Percentiles rank a stretch among this genome's conserved stretches.
phyloP scores from a whole-genome alignment of 768 basidiomycete genomes.

The Udeniomyces megalosporus region DNA sequence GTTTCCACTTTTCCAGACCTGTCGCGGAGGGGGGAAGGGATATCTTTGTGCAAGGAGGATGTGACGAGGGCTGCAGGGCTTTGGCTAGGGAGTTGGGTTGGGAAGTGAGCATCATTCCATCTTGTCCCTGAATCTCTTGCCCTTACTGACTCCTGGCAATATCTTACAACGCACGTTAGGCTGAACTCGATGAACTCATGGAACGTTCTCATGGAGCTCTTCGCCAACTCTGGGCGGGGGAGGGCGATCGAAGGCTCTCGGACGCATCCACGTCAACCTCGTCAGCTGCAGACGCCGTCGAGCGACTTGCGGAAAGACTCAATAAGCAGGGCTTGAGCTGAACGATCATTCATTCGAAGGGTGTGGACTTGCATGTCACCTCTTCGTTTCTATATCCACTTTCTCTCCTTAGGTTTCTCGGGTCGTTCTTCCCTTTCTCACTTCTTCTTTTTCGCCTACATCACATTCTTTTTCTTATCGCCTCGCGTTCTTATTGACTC shows the following conservation, averaged over 20 bases:
- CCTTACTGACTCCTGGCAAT: neutral
- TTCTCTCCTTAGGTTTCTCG: neutral
- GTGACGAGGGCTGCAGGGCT: neutral
- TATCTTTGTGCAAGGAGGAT: slow-evolving; percentile 16
- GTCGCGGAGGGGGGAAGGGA: slow-evolving; percentile 27
- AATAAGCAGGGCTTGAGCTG: neutral
- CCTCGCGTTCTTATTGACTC: too few species aligned
- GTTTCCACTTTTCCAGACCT: slow-evolving; percentile 40
- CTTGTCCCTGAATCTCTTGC: neutral
- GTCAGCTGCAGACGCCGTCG: too few species aligned
- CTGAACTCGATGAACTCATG: neutral
- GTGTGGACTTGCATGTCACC: too few species aligned
- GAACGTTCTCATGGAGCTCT: neutral
- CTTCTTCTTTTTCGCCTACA: too few species aligned
- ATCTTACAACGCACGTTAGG: neutral
- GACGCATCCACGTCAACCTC: too few species aligned
- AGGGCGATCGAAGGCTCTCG: too few species aligned
- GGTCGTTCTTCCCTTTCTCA: neutral
- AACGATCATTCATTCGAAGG: neutral
- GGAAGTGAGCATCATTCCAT: slow-evolving; percentile 29
- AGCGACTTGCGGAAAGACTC: neutral
- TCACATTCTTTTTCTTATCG: too few species aligned
- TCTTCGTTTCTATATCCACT: too few species aligned
- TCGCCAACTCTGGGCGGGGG: too few species aligned
- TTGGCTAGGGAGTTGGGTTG: slow-evolving; percentile 52